Conservation (phyloP, 345 rosid species). For the Euphorbia lathyris region DNA sequence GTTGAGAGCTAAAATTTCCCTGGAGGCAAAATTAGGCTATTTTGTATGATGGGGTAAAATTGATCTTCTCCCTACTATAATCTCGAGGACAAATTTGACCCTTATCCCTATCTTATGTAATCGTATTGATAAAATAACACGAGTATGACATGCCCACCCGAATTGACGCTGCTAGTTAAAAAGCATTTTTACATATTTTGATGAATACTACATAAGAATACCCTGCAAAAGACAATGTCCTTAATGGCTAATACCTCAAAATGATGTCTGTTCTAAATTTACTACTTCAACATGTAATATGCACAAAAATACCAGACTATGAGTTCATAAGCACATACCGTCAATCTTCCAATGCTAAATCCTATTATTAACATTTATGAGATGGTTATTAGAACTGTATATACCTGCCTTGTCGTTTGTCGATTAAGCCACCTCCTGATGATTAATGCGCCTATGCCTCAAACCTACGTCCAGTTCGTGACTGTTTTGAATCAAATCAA, state of each 20-base stretch:
- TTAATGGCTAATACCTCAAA: not conserved
- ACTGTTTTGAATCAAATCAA: conserved; percentile 36
- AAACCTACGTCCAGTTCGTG: conserved; percentile 54
- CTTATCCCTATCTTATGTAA: no score
- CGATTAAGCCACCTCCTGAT: conserved; percentile 34
- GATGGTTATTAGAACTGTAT: not conserved
- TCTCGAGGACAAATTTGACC: no score
- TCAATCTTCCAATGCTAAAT: not conserved
- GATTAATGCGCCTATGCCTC: conserved; percentile 52
- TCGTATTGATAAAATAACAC: no score
- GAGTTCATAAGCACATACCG: not conserved
- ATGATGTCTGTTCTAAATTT: not conserved
- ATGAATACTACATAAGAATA: not conserved
- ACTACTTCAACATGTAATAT: conserved; percentile 14
- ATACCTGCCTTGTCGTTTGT: not conserved
- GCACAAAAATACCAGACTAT: conserved; percentile 11
- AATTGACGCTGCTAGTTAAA: no score
- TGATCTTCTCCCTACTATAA: no score
- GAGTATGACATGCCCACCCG: no score
- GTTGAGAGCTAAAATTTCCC: no score
- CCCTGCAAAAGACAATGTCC: not conserved
- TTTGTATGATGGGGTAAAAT: no score
- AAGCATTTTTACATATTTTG: not conserved
- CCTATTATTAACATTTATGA: conserved; percentile 8
- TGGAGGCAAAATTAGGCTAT: no score